Conservation (phyloP, 495 filamentous ascomycete species). For the Saxophila tyrrhenica region DNA sequence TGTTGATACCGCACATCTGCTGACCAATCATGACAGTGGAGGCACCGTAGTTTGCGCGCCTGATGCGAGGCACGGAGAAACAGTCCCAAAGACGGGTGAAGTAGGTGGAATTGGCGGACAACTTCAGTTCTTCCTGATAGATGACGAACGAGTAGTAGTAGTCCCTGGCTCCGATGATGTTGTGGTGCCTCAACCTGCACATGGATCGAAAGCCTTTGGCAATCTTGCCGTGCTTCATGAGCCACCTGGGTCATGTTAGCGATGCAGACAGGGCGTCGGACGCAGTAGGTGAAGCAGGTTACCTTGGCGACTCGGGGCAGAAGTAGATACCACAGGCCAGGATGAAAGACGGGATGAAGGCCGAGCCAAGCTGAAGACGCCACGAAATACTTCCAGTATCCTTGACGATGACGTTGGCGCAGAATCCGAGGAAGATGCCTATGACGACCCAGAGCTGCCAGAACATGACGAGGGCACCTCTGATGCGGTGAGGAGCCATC, state of each 20-base stretch:
- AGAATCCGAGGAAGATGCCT: constrained; percentile 29
- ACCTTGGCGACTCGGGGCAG: constrained; percentile 25
- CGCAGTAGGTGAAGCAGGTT: too few species aligned
- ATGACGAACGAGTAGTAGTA: constrained; percentile 36
- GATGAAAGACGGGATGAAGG: constrained; percentile 30
- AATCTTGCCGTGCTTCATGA: constrained; percentile 22
- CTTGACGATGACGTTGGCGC: constrained; percentile 30
- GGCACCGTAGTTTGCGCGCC: constrained; percentile 54
- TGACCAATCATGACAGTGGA: constrained; percentile 59
- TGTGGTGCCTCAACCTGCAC: constrained; percentile 33
- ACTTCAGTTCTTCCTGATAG: constrained; percentile 17
- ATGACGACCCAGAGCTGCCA: constrained; percentile 41
- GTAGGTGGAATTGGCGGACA: constrained; percentile 27
- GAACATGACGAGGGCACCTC: constrained; percentile 51
- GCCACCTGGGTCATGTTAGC: constrained; percentile 1
- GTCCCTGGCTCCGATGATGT: constrained; percentile 42
- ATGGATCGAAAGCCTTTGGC: constrained; percentile 33
- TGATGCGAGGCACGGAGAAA: constrained; percentile 57
- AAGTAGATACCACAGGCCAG: constrained; percentile 24
- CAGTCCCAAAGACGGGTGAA: constrained; percentile 48
- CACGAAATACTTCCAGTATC: constrained; percentile 22
- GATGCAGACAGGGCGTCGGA: background rate
- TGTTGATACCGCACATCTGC: constrained; percentile 42
- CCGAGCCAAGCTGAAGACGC: constrained; percentile 38
- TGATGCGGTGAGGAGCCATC: constrained; percentile 43